These are phyloP conservation scores for Podospora conica DNA, from an alignment of 495 filamentous ascomycete genomes.

Conservation along the genomic window DNA sequence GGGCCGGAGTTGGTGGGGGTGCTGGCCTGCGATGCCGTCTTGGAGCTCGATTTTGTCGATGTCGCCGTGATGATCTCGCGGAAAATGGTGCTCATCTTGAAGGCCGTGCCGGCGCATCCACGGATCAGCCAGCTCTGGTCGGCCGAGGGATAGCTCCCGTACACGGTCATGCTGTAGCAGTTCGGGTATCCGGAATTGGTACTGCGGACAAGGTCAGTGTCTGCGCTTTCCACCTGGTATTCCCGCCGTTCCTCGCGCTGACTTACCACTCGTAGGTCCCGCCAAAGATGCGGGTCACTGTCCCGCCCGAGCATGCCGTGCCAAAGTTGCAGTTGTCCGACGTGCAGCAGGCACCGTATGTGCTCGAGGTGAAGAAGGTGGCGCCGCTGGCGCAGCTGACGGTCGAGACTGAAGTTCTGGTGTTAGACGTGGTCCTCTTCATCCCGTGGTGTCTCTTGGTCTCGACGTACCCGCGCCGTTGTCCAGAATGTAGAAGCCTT, in stretches of 20 bases:
- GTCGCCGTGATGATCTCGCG: constrained; percentile 4
- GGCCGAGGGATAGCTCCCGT: constrained; percentile 7
- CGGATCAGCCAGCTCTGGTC: constrained; percentile 11
- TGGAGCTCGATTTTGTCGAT: background rate
- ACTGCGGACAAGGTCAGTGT: background rate
- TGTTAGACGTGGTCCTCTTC: background rate
- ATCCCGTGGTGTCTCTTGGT: background rate
- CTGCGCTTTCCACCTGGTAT: background rate
- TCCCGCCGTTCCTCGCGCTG: background rate
- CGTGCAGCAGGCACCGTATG: constrained; percentile 6
- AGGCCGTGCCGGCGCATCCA: constrained; percentile 6
- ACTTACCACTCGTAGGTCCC: constrained; percentile 4
- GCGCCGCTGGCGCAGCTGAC: background rate
- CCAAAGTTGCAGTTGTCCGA: constrained; percentile 6
- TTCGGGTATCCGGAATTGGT: background rate
- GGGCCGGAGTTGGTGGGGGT: background rate
- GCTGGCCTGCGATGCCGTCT: background rate
- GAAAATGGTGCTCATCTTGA: constrained; percentile 8
- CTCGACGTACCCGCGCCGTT: constrained; percentile 5
- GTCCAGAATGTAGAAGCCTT: background rate
- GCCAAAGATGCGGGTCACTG: background rate
- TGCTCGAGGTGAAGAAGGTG: constrained; percentile 8
- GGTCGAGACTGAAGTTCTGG: background rate
- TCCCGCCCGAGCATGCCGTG: background rate
- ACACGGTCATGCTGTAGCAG: constrained; percentile 17